Evolutionary conservation across 116 monocot species (phyloP).

Genomic region (Papilionanthe hybrid): DNA sequence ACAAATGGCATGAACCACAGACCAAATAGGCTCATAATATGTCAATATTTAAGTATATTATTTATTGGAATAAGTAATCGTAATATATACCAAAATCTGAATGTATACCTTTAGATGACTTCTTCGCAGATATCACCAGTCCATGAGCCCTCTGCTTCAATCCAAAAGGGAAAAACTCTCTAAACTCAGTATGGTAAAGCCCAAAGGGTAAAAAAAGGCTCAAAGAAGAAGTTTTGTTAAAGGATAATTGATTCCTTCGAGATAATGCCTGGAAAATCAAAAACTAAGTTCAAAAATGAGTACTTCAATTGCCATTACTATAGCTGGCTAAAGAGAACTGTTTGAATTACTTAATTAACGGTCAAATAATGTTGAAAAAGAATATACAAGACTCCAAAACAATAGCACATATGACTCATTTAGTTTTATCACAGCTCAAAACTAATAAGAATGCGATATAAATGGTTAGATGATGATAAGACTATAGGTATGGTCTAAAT

Average conservation of each 20-base stretch:
- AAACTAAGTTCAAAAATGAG: background rate
- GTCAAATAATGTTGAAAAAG: background rate
- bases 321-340: background rate
- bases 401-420: background rate
- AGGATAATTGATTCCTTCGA: slow-evolving; percentile 16
- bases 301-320: background rate
- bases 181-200: slow-evolving; percentile 18
- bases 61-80: background rate
- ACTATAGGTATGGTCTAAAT: background rate
- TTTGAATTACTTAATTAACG: background rate
- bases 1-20: background rate
- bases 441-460: background rate
- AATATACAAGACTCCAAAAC: background rate
- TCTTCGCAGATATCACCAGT: slow-evolving; percentile 83
- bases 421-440: background rate
- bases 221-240: slow-evolving; percentile 13
- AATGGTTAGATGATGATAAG: background rate
- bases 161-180: slow-evolving; percentile 7
- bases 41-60: background rate
- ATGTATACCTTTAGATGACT: slow-evolving; percentile 54
- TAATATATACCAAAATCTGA: too few relatives aligned
- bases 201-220: slow-evolving; percentile 16
- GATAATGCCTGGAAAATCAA: slow-evolving; percentile 22
- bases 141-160: slow-evolving; percentile 72
- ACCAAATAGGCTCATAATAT: background rate